These are phyloP conservation scores for Adansonia madagascariensis DNA, from an alignment of 441 rosid genomes.

Conservation along the genomic window DNA sequence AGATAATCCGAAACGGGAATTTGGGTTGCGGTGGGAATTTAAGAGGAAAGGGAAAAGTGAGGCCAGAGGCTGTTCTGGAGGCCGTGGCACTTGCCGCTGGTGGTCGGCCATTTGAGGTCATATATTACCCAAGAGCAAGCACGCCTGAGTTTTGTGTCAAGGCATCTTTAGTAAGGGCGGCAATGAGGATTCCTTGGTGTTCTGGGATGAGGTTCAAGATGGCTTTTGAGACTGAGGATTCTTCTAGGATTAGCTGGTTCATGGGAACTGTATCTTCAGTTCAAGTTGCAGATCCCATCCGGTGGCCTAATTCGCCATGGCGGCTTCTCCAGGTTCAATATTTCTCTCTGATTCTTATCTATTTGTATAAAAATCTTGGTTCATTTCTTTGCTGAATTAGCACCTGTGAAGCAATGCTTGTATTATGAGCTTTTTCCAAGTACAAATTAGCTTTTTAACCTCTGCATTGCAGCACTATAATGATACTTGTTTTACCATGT, in stretches of 20 bases:
- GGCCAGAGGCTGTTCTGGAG: conserved; percentile 53
- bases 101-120: conserved; percentile 61
- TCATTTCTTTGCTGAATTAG: conserved; percentile 7
- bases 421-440: not conserved
- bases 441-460: not conserved
- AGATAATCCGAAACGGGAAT: conserved; percentile 37
- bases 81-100: conserved; percentile 52
- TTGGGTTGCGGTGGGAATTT: conserved; percentile 35
- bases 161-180: conserved; percentile 49
- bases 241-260: conserved; percentile 68
- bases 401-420: not conserved
- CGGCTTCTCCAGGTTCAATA: conserved; percentile 59
- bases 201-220: conserved; percentile 67
- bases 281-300: conserved; percentile 61
- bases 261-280: conserved; percentile 64
- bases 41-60: conserved; percentile 42
- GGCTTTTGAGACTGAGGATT: conserved; percentile 72
- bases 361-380: conserved; percentile 7
- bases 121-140: conserved; percentile 66
- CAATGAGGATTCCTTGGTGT: conserved; percentile 60
- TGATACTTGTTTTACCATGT: not conserved
- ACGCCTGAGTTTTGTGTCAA: conserved; percentile 64
- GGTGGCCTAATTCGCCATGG: conserved; percentile 71
- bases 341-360: not conserved
- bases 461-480: not conserved